Percentiles rank a stretch among this genome's conserved stretches.
Evolutionary conservation across 2,329 filamentous ascomycete species (phyloP).

Genomic region (Boeremia lycopersici): DNA sequence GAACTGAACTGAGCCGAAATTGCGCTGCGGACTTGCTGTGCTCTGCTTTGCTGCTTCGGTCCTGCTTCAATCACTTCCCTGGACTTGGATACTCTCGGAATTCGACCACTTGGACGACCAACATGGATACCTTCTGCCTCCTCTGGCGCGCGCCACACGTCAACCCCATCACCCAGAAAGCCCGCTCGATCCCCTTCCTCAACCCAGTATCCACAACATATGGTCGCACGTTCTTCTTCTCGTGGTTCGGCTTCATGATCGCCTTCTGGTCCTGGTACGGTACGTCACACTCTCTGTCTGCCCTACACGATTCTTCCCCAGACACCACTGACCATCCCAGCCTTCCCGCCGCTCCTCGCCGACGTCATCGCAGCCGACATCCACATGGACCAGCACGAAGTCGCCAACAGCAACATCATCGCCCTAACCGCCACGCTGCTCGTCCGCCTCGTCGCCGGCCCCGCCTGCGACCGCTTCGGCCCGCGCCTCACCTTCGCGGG

Average conservation of each 20-base stretch:
- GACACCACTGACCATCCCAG: slow-evolving; percentile 21
- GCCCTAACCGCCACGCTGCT: slow-evolving; percentile 59
- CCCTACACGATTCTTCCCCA: neutral
- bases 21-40: no score
- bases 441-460: slow-evolving; percentile 76
- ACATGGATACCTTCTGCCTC: slow-evolving; percentile 25
- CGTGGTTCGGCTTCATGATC: slow-evolving; percentile 83
- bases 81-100: neutral
- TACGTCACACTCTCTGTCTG: slow-evolving; percentile 21
- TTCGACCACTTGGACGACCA: neutral
- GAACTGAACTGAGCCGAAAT: no score
- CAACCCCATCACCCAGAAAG: slow-evolving; percentile 83
- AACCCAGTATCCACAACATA: slow-evolving; percentile 76
- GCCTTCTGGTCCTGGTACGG: slow-evolving; percentile 77
- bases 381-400: slow-evolving; percentile 68
- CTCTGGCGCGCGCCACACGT: slow-evolving; percentile 64
- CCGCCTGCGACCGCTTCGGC: slow-evolving; percentile 80
- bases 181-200: slow-evolving; percentile 74
- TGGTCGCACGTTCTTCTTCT: slow-evolving; percentile 86
- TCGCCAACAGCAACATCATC: slow-evolving; percentile 88
- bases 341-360: slow-evolving; percentile 37
- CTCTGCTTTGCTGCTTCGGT: no score
- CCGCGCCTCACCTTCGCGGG: slow-evolving; percentile 77
- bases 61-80: neutral
- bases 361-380: slow-evolving; percentile 77